Percentiles rank a stretch among this genome's conserved stretches.
phyloP scores from a whole-genome alignment of 805 yeast genomes.

The Starmerella vitae region DNA sequence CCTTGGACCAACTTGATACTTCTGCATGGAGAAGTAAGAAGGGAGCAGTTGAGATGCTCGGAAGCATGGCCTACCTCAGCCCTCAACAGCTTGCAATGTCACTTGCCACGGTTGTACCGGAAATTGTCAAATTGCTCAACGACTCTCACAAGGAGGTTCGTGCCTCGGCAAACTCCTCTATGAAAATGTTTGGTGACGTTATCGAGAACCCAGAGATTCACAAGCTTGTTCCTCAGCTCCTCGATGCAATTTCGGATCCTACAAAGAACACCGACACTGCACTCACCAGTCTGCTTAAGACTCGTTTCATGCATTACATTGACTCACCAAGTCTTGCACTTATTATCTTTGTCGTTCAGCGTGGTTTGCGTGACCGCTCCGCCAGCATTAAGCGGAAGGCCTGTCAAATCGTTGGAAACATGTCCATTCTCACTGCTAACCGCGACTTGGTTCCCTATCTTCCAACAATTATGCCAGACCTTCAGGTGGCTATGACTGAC shows the following conservation, averaged over 20 bases:
- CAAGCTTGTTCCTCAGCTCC: conserved; percentile 68
- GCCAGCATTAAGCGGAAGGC: conserved; percentile 86
- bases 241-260: conserved; percentile 93
- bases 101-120: conserved; percentile 82
- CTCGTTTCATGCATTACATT: conserved; percentile 92
- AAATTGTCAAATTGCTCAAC: conserved; percentile 84
- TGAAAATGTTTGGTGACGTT: conserved; percentile 90
- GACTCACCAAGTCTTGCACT: conserved; percentile 96
- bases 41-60: conserved; percentile 90
- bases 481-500: conserved; percentile 92
- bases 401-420: conserved; percentile 95
- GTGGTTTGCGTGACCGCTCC: conserved; percentile 93
- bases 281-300: conserved; percentile 66
- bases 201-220: conserved; percentile 96
- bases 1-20: conserved; percentile 72
- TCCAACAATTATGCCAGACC: conserved; percentile 59
- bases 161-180: conserved; percentile 79
- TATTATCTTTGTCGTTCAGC: conserved; percentile 82
- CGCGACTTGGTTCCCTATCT: conserved; percentile 77
- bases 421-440: conserved; percentile 89
- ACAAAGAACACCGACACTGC: conserved; percentile 81
- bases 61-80: conserved; percentile 95
- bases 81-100: conserved; percentile 88
- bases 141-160: conserved; percentile 96
- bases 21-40: conserved; percentile 92